Base-by-base conservation (phyloP, 108 stramenopile genomes). In the Skeletonema marinoi region DNA sequence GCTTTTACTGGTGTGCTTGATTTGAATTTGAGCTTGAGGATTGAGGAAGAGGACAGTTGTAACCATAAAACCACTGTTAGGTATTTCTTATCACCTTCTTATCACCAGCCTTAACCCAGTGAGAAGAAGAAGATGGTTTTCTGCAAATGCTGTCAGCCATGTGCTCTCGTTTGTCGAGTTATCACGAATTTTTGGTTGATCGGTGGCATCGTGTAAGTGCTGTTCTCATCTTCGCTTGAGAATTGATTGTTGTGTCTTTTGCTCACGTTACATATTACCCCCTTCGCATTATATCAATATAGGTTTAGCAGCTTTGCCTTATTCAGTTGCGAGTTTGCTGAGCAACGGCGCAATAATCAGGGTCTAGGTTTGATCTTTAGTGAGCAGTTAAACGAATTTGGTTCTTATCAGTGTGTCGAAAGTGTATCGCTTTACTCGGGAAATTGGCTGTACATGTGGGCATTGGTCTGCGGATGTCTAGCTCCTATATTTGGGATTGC, bases 141-240 rank as follows among this genome's bases (percentile, higher is more conserved):
- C 9, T 64, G 63, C 63, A 35, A 64, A 21, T 64, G 63, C 12
- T 64, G 63, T 21, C 13, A 64, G 8, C 19, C 35, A 9, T 64
- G 19, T 38, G 63, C 63, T 1, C 33, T 39, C 12, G 36, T 64
- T 11, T 64, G 63, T 21, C 63, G 63, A 17, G 13, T 64, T 17
- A 64, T 64, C 9, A 64, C 63, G 19, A 35, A 64, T 64, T 64
- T 64, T 9, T 64, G 63, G 63, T n/a, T 56, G 25, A 56, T 56
- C 25, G 54, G 21, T 2, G 54, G 16, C 54, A 56, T 56, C 9
- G 54, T 56, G 54, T 56, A 29, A 56, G 54, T 56, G 29, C 25
- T 25, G 19, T 64, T 17, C 12, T 9, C 38, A 25, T 25, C 25
- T 25, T 25, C 25, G 25, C 25, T 25, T 63, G 11, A 16, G 21